A percentile compares a stretch with the other conserved stretches of the same genome.
Evolutionary conservation across 176 grass and related monocot genomes (phyloP).

Genomic region (Aegilops bicornis): DNA sequence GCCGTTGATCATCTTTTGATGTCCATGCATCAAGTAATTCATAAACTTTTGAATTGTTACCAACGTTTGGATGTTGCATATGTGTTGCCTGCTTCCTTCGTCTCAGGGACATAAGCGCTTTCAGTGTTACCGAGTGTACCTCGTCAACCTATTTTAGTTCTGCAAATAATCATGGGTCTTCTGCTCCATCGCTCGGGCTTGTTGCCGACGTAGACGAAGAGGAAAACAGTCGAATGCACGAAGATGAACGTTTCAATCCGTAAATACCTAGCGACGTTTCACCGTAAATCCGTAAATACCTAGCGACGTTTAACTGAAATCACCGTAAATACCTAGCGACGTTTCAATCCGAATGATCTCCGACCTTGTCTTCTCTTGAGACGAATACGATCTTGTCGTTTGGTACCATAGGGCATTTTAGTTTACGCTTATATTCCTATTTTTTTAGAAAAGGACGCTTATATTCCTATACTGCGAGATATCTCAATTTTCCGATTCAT

Average conservation of each 20-base stretch:
- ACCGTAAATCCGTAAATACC: too few relatives aligned
- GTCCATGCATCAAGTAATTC: constrained; percentile 16
- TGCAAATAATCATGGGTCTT: neutral
- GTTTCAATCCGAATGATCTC: neutral
- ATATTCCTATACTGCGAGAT: neutral
- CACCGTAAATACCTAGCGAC: neutral
- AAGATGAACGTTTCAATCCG: too few relatives aligned
- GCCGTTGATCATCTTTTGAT: neutral
- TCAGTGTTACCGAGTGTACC: too few relatives aligned
- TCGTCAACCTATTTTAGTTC: neutral
- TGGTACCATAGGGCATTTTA: neutral
- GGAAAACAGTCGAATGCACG: neutral
- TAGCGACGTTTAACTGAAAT: too few relatives aligned
- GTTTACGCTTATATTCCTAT: neutral
- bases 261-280: too few relatives aligned
- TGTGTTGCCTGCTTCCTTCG: neutral
- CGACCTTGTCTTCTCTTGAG: neutral
- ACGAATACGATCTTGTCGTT: neutral
- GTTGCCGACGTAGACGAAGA: too few relatives aligned
- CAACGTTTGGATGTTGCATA: neutral
- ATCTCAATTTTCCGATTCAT: neutral
- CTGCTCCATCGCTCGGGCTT: neutral
- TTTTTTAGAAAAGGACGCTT: too few relatives aligned
- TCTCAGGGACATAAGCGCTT: too few relatives aligned
- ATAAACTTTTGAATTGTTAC: neutral